Evolutionary conservation across 306 rosid genomes (phyloP).

Genomic region (Oxytropis ochrocephala): DNA sequence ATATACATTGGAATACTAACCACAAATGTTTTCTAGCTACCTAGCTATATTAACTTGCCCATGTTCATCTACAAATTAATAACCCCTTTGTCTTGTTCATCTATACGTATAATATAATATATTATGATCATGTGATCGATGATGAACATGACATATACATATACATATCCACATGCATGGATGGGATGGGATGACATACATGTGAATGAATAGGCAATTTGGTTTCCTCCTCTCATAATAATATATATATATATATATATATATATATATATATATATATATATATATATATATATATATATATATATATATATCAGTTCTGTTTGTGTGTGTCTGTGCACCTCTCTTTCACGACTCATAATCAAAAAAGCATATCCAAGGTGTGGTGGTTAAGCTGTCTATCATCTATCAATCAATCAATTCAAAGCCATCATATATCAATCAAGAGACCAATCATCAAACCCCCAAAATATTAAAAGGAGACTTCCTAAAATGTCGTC

Average conservation of each 20-base stretch:
- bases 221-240: too few species aligned
- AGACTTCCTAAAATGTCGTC: slow-evolving; percentile 62
- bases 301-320: background rate
- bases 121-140: too few species aligned
- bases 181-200: background rate
- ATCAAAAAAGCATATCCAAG: slow-evolving; percentile 93
- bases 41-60: background rate
- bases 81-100: background rate
- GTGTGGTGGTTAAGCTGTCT: slow-evolving; percentile 94
- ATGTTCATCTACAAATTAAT: background rate
- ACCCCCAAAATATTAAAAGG: slow-evolving; percentile 19
- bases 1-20: slow-evolving; percentile 56
- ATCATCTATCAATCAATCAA: slow-evolving; percentile 71
- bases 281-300: too few species aligned
- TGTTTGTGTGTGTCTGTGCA: slow-evolving; percentile 29
- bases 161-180: background rate
- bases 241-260: too few species aligned
- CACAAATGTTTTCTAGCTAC: slow-evolving; percentile 7
- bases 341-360: slow-evolving; percentile 67
- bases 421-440: slow-evolving; percentile 17
- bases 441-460: slow-evolving; percentile 89
- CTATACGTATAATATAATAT: background rate
- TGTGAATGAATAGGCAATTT: background rate
- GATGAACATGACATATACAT: background rate
- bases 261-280: too few species aligned